Conservation (phyloP, 768 basidiomycete genomes). For the Cytidiella melzeri region DNA sequence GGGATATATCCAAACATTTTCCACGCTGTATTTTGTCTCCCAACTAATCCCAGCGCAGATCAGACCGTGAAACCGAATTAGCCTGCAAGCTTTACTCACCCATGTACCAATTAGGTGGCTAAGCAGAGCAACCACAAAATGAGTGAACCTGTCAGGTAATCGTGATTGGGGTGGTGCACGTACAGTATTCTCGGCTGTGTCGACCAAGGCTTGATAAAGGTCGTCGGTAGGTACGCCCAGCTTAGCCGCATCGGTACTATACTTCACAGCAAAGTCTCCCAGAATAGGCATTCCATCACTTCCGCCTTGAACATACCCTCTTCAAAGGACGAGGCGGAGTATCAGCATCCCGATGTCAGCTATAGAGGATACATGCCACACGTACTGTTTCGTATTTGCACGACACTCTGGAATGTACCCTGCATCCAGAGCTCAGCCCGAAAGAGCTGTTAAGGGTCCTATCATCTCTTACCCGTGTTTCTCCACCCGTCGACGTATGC, state of each 20-base stretch:
- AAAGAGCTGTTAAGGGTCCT: no score
- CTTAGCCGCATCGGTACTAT: conserved; percentile 28
- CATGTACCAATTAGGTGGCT: conserved; percentile 48
- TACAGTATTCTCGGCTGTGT: conserved; percentile 47
- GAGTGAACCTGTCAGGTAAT: neutral
- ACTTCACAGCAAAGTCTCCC: conserved; percentile 46
- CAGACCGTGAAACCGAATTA: neutral
- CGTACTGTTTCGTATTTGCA: conserved; percentile 41
- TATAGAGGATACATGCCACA: no score
- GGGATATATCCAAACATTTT: conserved; percentile 44
- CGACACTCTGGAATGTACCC: conserved; percentile 47
- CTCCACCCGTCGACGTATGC: conserved; percentile 48
- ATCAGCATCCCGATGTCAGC: no score
- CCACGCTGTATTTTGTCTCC: conserved; percentile 48
- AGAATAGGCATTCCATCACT: conserved; percentile 47
- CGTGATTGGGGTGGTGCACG: conserved; percentile 7
- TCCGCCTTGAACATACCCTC: conserved; percentile 46
- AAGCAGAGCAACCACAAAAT: neutral
- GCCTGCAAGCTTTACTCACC: conserved; percentile 21
- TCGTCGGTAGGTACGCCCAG: conserved; percentile 41
- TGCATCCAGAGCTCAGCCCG: no score
- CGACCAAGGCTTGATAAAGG: conserved; percentile 43
- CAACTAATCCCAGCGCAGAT: conserved; percentile 24
- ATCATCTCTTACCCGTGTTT: conserved; percentile 33
- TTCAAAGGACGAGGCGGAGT: no score